Evolutionary conservation across 1,284 basidiomycete species (phyloP).

Genomic region (Cutaneotrichosporon curvatum): DNA sequence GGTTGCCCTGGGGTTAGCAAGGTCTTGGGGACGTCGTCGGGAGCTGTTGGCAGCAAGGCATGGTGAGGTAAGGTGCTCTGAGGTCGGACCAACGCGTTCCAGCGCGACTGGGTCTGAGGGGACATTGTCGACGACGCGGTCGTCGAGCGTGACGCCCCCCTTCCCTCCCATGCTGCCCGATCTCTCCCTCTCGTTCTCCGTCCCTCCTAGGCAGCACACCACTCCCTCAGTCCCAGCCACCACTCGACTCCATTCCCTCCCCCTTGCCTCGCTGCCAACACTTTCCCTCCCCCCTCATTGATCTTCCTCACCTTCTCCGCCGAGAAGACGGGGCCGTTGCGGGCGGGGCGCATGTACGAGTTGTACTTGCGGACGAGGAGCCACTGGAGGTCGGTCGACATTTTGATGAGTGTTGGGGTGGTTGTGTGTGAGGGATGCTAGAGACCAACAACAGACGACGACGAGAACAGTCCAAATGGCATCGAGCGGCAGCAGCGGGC

Average conservation of each 20-base stretch:
- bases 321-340: slow-evolving; percentile 70
- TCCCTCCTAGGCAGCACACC: no score
- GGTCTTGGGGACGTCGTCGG: neutral
- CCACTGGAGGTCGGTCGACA: slow-evolving; percentile 70
- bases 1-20: slow-evolving; percentile 59
- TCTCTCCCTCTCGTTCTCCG: no score
- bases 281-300: neutral
- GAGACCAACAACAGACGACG: no score
- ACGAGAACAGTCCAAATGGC: no score
- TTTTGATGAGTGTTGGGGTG: slow-evolving; percentile 17
- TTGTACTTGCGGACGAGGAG: slow-evolving; percentile 80
- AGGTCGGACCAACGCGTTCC: no score
- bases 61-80: neutral
- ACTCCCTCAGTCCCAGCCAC: neutral
- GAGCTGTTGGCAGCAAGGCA: neutral
- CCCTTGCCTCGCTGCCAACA: neutral
- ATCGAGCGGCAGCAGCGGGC: no score
- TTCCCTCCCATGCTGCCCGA: no score
- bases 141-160: no score
- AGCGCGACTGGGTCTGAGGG: no score
- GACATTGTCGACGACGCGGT: neutral
- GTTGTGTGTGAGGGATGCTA: no score
- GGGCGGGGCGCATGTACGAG: slow-evolving; percentile 74
- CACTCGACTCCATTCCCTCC: neutral
- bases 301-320: slow-evolving; percentile 62